These are phyloP conservation scores for Apiotrichum mycotoxinovorans DNA, from an alignment of 1,284 basidiomycete genomes.

Conservation along the genomic window DNA sequence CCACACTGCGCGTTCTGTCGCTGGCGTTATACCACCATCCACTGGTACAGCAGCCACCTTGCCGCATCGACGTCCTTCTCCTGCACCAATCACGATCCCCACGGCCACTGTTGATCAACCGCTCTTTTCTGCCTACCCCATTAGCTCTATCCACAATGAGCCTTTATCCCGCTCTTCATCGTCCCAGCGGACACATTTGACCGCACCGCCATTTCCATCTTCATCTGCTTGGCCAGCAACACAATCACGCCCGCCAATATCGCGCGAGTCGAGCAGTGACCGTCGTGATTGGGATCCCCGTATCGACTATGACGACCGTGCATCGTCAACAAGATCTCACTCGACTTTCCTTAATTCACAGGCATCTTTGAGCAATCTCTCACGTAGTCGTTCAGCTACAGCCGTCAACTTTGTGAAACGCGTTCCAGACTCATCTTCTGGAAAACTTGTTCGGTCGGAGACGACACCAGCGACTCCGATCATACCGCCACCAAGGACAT, in stretches of 20 bases:
- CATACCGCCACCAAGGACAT: not conserved
- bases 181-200: not conserved
- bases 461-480: conserved; percentile 1
- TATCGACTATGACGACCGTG: not conserved
- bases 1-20: conserved; percentile 1
- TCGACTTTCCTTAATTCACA: not conserved
- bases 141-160: not conserved
- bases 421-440: not conserved
- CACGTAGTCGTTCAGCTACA: conserved; percentile 11
- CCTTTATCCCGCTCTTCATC: not conserved
- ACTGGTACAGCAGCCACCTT: too few species aligned
- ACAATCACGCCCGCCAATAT: not conserved
- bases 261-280: not conserved
- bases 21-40: not conserved
- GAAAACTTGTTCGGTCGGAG: too few species aligned
- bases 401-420: conserved; percentile 10
- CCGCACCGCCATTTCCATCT: not conserved
- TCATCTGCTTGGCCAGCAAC: conserved; percentile 13
- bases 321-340: not conserved
- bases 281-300: not conserved
- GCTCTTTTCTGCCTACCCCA: conserved; percentile 37
- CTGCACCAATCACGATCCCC: conserved; percentile 31
- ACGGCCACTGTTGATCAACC: conserved; percentile 31
- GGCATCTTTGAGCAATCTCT: conserved; percentile 2
- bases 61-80: conserved; percentile 18